These are phyloP conservation scores for Solanum pennellii DNA, from an alignment of 257 asterid species.

Conservation along the genomic window DNA sequence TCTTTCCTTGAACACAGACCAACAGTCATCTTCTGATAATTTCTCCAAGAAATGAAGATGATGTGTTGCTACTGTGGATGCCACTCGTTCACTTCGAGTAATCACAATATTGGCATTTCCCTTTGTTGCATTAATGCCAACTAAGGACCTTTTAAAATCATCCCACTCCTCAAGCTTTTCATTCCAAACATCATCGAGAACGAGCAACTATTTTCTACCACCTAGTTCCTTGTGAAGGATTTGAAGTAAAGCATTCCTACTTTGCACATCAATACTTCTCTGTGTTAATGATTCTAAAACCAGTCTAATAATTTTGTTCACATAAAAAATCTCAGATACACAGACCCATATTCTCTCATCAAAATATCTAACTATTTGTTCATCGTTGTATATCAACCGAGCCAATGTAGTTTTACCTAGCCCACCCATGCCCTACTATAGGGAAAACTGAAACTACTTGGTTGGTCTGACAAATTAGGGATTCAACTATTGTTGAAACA, in stretches of 20 bases:
- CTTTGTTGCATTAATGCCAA: neutral
- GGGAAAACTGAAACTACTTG: constrained; percentile 1
- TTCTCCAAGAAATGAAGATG: neutral
- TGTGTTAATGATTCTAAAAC: neutral
- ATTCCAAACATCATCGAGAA: constrained; percentile 11
- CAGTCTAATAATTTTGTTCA: neutral
- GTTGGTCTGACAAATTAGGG: neutral
- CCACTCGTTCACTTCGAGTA: neutral
- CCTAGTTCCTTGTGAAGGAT: neutral
- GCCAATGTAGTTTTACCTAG: constrained; percentile 18
- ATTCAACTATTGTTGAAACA: neutral
- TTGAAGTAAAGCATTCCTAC: neutral
- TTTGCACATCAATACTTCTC: neutral
- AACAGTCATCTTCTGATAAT: constrained; percentile 9
- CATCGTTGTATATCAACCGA: neutral
- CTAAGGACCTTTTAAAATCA: neutral
- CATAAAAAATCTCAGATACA: constrained; percentile 5
- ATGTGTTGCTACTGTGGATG: neutral
- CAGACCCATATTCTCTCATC: constrained; percentile 5
- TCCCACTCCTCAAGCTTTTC: constrained; percentile 4
- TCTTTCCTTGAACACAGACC: constrained; percentile 9
- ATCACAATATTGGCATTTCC: constrained; percentile 8
- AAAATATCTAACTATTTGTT: neutral
- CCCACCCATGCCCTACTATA: neutral
- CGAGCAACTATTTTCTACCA: neutral